Conservation (phyloP, 1,139 yeast genomes). For the Yamadazyma epiphylla region DNA sequence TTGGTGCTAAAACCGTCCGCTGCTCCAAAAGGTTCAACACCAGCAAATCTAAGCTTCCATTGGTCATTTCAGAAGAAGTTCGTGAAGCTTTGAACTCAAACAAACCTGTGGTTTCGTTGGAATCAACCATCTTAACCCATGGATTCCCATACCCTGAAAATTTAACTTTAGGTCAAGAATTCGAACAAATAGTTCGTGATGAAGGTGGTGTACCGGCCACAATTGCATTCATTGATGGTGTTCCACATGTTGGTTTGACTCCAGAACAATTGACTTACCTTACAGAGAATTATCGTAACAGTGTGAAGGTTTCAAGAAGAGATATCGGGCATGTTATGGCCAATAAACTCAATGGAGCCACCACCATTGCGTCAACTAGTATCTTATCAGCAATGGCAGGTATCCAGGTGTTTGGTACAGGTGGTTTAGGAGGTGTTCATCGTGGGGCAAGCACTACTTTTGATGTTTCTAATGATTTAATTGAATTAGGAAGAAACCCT, state of each 20-base stretch:
- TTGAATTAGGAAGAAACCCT: conserved; percentile 78
- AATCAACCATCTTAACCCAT: conserved; percentile 85
- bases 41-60: too few species aligned
- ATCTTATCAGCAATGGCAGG: conserved; percentile 73
- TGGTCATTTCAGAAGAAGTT: conserved; percentile 54
- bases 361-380: conserved; percentile 90
- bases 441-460: conserved; percentile 69
- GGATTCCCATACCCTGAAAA: conserved; percentile 84
- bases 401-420: conserved; percentile 84
- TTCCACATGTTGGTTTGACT: conserved; percentile 65
- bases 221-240: conserved; percentile 71
- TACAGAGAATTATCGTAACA: conserved; percentile 36
- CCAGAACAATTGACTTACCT: conserved; percentile 45
- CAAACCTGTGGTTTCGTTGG: conserved; percentile 72
- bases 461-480: conserved; percentile 86
- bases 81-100: conserved; percentile 53
- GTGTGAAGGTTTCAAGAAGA: conserved; percentile 70
- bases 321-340: conserved; percentile 78
- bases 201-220: conserved; percentile 84
- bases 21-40: conserved; percentile 2
- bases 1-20: too few species aligned
- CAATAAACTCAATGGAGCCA: conserved; percentile 66
- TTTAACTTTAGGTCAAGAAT: conserved; percentile 64
- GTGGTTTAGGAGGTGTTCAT: conserved; percentile 93
- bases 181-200: conserved; percentile 57